Evolutionary conservation across 345 rosid species (phyloP).

Genomic region (Eucalyptus decipiens): DNA sequence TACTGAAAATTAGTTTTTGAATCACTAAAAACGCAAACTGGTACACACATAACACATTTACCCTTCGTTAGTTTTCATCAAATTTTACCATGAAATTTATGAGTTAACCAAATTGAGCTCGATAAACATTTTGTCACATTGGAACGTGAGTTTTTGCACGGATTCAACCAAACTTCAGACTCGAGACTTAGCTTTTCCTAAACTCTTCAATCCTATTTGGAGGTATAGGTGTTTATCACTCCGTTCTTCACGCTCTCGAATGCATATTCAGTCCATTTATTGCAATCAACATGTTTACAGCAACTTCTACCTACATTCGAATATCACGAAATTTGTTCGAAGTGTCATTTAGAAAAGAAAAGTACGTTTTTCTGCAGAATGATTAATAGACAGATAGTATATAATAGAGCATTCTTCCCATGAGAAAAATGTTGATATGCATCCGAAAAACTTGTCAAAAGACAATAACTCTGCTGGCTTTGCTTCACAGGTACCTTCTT

Average conservation of each 20-base stretch:
- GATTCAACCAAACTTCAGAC: background rate
- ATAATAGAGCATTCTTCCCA: background rate
- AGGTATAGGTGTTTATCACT: background rate
- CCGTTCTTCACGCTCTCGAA: background rate
- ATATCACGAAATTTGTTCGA: background rate
- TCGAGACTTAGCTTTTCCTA: background rate
- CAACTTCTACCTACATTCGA: background rate
- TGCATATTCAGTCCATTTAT: background rate
- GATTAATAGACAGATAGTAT: background rate
- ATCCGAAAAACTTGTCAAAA: background rate
- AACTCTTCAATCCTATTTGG: background rate
- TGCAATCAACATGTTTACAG: background rate
- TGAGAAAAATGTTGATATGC: background rate
- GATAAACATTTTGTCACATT: background rate
- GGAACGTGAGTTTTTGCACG: background rate
- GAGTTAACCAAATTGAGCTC: no score
- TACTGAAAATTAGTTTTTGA: no score
- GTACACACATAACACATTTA: no score
- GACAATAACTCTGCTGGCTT: background rate
- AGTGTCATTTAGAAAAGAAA: background rate
- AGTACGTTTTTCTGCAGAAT: background rate
- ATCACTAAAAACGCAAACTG: no score
- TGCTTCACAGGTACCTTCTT: constrained; percentile 38
- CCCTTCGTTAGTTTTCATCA: no score
- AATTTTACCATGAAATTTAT: no score